Evolutionary conservation across 2,329 filamentous ascomycete species (phyloP).

Genomic region (Paecilomyces sp.): DNA sequence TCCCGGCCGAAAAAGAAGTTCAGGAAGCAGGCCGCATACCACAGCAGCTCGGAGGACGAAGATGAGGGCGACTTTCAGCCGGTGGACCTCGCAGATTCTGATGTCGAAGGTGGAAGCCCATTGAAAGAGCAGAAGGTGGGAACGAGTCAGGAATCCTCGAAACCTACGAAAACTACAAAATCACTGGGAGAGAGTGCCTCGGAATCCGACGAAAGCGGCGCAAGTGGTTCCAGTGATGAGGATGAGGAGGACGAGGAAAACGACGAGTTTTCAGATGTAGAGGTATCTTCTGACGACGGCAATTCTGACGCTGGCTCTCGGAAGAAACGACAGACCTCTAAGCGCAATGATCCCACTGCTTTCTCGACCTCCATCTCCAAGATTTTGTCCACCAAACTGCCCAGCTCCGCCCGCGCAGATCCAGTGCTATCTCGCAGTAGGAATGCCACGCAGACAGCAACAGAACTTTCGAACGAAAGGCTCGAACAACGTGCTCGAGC

Average conservation of each 20-base stretch:
- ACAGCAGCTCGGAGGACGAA: constrained; percentile 56
- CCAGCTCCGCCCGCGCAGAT: constrained; percentile 72
- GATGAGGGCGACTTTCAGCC: constrained; percentile 44
- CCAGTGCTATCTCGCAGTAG: constrained; percentile 84
- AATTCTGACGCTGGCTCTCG: constrained; percentile 26
- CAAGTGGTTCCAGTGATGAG: constrained; percentile 10
- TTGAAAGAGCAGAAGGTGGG: constrained; percentile 3
- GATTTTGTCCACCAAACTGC: constrained; percentile 84
- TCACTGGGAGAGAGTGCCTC: not conserved
- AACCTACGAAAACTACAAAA: constrained; percentile 6
- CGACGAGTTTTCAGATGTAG: constrained; percentile 19
- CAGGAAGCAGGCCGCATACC: constrained; percentile 57
- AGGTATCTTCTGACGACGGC: constrained; percentile 16
- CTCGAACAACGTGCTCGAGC: constrained; percentile 75
- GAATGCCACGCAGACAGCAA: constrained; percentile 63
- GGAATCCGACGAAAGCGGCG: constrained; percentile 10
- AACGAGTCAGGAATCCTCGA: not conserved
- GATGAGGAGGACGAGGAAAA: constrained; percentile 24
- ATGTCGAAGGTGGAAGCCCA: constrained; percentile 24
- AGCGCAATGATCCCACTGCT: constrained; percentile 84
- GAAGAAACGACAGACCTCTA: constrained; percentile 38
- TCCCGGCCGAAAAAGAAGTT: constrained; percentile 50
- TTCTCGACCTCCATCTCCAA: constrained; percentile 92
- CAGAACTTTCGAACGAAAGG: constrained; percentile 64
- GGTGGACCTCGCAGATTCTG: constrained; percentile 43